These are phyloP conservation scores for Cytospora piceicola DNA, from an alignment of 2,329 filamentous ascomycete species.

Conservation along the genomic window DNA sequence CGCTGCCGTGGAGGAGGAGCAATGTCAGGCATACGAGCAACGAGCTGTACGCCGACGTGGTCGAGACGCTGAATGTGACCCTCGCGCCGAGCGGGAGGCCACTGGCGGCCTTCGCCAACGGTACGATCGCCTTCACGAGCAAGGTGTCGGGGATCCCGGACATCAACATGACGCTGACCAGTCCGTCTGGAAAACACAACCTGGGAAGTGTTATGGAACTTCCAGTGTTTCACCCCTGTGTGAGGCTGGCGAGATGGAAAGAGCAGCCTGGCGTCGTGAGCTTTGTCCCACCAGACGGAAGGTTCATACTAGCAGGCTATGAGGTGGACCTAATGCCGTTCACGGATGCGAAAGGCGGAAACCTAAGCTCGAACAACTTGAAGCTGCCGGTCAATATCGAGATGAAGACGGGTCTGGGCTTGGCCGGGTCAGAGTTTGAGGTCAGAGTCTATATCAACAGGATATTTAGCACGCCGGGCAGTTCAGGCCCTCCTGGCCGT, in stretches of 20 bases:
- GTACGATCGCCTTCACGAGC: conserved; percentile 90
- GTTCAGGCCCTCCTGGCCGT: conserved; percentile 42
- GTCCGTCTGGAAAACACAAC: conserved; percentile 79
- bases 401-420: conserved; percentile 78
- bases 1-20: conserved; percentile 83
- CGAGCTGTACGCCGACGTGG: conserved; percentile 93
- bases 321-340: conserved; percentile 88
- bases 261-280: conserved; percentile 89
- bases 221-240: conserved; percentile 95
- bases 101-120: conserved; percentile 83
- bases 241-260: conserved; percentile 86
- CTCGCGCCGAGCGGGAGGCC: conserved; percentile 89
- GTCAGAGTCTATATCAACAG: conserved; percentile 75
- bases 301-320: conserved; percentile 91
- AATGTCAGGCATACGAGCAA: conserved; percentile 97
- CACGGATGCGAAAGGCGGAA: conserved; percentile 59
- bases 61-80: conserved; percentile 86
- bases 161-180: conserved; percentile 77
- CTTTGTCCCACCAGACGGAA: conserved; percentile 92
- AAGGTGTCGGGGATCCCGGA: conserved; percentile 96
- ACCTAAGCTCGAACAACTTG: conserved; percentile 63
- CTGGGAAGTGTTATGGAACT: conserved; percentile 77
- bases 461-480: conserved; percentile 54
- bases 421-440: conserved; percentile 82
- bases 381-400: conserved; percentile 83